Conservation (phyloP, 2,329 filamentous ascomycete genomes). For the Aspergillus chevalieri region DNA sequence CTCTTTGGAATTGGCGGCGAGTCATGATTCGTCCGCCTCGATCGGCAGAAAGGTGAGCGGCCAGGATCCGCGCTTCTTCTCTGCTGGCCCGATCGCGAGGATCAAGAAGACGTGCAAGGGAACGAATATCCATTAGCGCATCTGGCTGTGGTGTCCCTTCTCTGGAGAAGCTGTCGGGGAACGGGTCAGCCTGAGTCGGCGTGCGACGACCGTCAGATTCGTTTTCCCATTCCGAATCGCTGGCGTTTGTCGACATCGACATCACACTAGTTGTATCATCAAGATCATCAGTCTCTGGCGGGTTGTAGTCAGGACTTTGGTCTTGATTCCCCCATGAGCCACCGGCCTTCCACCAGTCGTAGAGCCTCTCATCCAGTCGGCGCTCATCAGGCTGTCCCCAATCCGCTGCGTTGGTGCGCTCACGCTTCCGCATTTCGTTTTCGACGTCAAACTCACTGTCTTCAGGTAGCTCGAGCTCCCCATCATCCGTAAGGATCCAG, state of each 20-base stretch:
- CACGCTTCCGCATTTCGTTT: slow-evolving; percentile 62
- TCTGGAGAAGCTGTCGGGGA: slow-evolving; percentile 41
- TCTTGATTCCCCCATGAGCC: slow-evolving; percentile 83
- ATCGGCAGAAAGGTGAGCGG: slow-evolving; percentile 65
- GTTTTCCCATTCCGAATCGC: slow-evolving; percentile 46
- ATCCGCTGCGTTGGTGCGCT: slow-evolving; percentile 39
- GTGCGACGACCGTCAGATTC: slow-evolving; percentile 54
- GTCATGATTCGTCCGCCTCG: slow-evolving; percentile 63
- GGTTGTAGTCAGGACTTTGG: slow-evolving; percentile 69
- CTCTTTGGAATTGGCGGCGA: slow-evolving; percentile 65
- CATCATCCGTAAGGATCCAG: slow-evolving; percentile 49
- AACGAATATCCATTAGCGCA: slow-evolving; percentile 57
- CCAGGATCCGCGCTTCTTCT: slow-evolving; percentile 72
- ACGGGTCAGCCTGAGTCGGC: slow-evolving; percentile 64
- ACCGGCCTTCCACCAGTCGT: slow-evolving; percentile 75
- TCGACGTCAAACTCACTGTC: slow-evolving; percentile 73
- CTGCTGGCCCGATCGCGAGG: slow-evolving; percentile 71
- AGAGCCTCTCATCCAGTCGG: slow-evolving; percentile 66
- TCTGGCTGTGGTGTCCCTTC: slow-evolving; percentile 54
- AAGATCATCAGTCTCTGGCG: slow-evolving; percentile 45
- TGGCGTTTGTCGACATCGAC: slow-evolving; percentile 53
- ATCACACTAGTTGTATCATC: slow-evolving; percentile 76
- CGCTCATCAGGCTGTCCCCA: slow-evolving; percentile 52
- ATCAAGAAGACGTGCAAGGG: slow-evolving; percentile 74
- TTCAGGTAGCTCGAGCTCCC: slow-evolving; percentile 50